Evolutionary conservation across 306 rosid genomes (phyloP).

Genomic region (Calophaca sinica): DNA sequence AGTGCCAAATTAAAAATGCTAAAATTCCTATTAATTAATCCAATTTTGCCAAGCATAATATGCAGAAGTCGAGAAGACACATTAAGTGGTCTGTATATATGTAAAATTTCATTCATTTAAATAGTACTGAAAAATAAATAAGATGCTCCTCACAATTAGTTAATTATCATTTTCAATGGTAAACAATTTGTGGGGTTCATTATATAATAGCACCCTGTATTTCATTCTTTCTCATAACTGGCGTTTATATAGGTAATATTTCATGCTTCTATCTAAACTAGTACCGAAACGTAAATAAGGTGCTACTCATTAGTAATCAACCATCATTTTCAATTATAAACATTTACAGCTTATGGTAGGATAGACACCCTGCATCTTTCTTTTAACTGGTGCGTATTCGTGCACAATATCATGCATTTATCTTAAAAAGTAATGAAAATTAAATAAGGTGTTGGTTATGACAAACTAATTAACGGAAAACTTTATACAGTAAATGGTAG

Average conservation of each 20-base stretch:
- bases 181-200: neutral
- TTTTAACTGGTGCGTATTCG: constrained; percentile 4
- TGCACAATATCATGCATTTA: neutral
- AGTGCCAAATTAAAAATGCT: neutral
- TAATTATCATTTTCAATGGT: neutral
- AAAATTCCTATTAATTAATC: neutral
- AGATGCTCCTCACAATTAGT: neutral
- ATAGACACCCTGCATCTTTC: constrained; percentile 18
- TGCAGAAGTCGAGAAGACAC: neutral
- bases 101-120: neutral
- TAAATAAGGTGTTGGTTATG: neutral
- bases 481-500: neutral
- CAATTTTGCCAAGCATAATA: neutral
- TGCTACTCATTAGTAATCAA: neutral
- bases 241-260: neutral
- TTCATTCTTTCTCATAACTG: neutral
- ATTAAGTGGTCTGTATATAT: neutral
- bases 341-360: neutral
- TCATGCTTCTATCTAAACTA: constrained; percentile 8
- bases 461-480: neutral
- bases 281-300: neutral
- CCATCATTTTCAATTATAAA: neutral
- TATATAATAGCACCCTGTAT: neutral
- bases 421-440: neutral
- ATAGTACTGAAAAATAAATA: neutral